Evolutionary conservation across 805 yeast species (phyloP), one percentile per base, ranked within the genome.

Genomic region (Saturnispora quitensis): DNA sequence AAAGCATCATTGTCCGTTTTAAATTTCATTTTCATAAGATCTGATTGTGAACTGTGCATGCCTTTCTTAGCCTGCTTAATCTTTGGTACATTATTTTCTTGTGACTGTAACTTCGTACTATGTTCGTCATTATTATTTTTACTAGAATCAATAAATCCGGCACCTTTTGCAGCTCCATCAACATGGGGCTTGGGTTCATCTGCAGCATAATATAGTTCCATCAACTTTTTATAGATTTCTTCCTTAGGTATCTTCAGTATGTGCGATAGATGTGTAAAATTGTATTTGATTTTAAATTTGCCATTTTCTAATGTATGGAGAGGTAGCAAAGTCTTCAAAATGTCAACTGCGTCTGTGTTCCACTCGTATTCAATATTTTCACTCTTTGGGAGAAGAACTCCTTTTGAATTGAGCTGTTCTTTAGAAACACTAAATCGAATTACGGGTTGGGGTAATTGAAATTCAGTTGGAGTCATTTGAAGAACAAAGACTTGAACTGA

Each of bases 161-260:
- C 10, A 38, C 15, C 8, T 6, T 38, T 38, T 38, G 22, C 8
- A n/a, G 20, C 15, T 2, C 12, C 13, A 8, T 38, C 8, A 38
- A 20, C 24, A 18, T 18, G 2, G 22, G 20, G 9, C 6, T 34
- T 43, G 9, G 18, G 9, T 13, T 44, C 43, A 22, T 36, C 51
- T 2, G 36, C 35, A 7, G 28, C 25, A 43, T 56, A 55, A 45
- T 58, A 60, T 22, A 62, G 33, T 47, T 62, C 66, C 22, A 62
- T 58, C 10, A 64, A 8, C 48, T 64, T 62, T n/a, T 48, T 42
- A 43, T 56, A 62, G 10, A 64, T 56, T 5, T 45, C 47, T 1
- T 22, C 38, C 45, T 58, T 62, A 6, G 49, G 51, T 10, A 56
- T 35, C 1, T 50, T 44, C 7, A 63, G 36, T 5, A 36, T 34